Evolutionary conservation across 2,329 filamentous ascomycete species (phyloP).

Genomic region (Monilinia aucupariae): DNA sequence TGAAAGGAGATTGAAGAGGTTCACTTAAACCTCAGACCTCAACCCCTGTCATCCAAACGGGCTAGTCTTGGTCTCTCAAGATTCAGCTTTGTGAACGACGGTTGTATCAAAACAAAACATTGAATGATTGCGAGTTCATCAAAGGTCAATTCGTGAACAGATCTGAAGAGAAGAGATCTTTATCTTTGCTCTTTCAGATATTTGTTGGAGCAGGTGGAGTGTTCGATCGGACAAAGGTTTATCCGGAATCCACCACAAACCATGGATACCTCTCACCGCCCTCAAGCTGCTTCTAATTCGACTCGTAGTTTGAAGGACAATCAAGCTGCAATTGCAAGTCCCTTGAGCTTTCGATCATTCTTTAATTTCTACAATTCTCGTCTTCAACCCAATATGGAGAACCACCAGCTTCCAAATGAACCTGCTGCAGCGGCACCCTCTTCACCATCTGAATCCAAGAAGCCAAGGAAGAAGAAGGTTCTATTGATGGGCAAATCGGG

Average conservation of each 20-base stretch:
- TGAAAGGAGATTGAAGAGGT: not conserved
- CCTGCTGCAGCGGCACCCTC: constrained; percentile 3
- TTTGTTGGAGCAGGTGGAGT: not conserved
- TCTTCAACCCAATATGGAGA: constrained; percentile 14
- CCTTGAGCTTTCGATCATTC: not conserved
- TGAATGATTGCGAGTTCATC: not conserved
- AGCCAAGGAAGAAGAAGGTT: constrained; percentile 80
- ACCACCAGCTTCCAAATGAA: constrained; percentile 11
- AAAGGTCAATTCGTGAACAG: no score
- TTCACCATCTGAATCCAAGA: constrained; percentile 33
- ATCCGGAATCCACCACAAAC: not conserved
- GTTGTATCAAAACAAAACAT: not conserved
- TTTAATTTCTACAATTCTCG: not conserved
- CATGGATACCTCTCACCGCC: constrained; percentile 8
- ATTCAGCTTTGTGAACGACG: not conserved
- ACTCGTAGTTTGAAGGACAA: not conserved
- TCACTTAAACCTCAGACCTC: not conserved
- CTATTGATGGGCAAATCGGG: constrained; percentile 92
- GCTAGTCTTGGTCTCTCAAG: not conserved
- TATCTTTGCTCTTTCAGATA: no score
- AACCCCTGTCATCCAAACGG: not conserved
- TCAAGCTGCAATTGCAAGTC: not conserved
- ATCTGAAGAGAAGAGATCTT: no score
- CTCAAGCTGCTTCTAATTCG: constrained; percentile 1
- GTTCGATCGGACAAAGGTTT: not conserved